phyloP scores from a whole-genome alignment of 306 rosid genomes.

The Sesbania bispinosa region DNA sequence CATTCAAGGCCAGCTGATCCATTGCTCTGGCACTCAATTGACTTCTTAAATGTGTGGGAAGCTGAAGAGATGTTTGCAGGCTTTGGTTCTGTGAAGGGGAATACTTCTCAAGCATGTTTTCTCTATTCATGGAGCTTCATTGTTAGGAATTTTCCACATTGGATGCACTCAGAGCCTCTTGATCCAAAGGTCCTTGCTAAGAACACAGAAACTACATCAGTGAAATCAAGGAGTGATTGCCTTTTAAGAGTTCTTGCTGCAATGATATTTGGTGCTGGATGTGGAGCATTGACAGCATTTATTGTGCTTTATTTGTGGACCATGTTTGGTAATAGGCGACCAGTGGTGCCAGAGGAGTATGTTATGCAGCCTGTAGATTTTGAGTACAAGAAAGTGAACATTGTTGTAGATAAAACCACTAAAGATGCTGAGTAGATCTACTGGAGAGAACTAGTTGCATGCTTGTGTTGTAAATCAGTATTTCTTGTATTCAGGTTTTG shows the following conservation, averaged over 20 bases:
- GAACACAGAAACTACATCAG: slow-evolving; percentile 34
- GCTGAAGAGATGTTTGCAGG: slow-evolving; percentile 55
- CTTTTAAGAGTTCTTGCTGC: slow-evolving; percentile 57
- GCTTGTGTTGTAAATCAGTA: slow-evolving; percentile 62
- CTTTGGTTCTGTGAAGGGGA: slow-evolving; percentile 47
- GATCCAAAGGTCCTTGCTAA: slow-evolving; percentile 54
- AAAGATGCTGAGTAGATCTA: slow-evolving; percentile 71
- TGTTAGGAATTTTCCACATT: slow-evolving; percentile 53
- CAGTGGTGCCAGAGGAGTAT: slow-evolving; percentile 82
- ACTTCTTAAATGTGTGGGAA: slow-evolving; percentile 50
- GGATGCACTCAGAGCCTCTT: slow-evolving; percentile 83
- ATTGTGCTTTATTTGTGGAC: slow-evolving; percentile 81
- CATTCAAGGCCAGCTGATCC: slow-evolving; percentile 56
- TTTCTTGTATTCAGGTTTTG: slow-evolving; percentile 47
- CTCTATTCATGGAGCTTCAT: slow-evolving; percentile 77
- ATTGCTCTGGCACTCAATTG: slow-evolving; percentile 55
- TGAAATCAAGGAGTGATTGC: slow-evolving; percentile 60
- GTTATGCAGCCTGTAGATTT: slow-evolving; percentile 57
- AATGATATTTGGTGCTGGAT: slow-evolving; percentile 79
- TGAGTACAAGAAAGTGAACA: slow-evolving; percentile 79
- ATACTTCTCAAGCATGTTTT: slow-evolving; percentile 44
- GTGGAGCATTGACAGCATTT: slow-evolving; percentile 86
- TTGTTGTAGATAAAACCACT: slow-evolving; percentile 72
- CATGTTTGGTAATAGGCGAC: slow-evolving; percentile 68
- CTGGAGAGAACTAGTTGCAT: slow-evolving; percentile 27